phyloP scores from a whole-genome alignment of 1,284 basidiomycete genomes.

The Mycosarcoma mackinlayi region DNA sequence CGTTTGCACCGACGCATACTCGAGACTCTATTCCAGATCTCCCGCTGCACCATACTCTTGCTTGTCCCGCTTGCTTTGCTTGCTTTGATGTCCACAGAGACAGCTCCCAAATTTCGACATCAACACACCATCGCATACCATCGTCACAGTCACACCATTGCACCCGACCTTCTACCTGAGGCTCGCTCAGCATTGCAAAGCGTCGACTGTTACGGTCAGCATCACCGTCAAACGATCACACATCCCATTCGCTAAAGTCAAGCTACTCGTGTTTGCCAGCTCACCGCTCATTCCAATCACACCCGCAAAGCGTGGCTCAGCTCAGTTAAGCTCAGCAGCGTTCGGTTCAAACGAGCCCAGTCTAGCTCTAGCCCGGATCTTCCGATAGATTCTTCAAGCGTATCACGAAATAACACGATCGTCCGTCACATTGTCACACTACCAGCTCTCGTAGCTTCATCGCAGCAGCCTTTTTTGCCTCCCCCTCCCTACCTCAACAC shows the following conservation, averaged over 20 bases:
- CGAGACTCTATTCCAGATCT: too few relatives aligned
- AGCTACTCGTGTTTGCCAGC: too few relatives aligned
- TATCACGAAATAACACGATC: not conserved
- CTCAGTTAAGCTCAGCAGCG: not conserved
- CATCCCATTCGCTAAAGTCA: too few relatives aligned
- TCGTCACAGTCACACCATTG: not conserved
- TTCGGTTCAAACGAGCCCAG: too few relatives aligned
- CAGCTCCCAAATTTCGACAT: conserved; percentile 3
- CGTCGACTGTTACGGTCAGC: too few relatives aligned
- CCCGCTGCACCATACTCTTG: too few relatives aligned
- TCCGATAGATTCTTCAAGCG: conserved; percentile 4
- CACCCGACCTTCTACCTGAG: not conserved
- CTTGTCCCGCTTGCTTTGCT: too few relatives aligned
- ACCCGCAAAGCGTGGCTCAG: not conserved
- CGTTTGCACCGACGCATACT: too few relatives aligned
- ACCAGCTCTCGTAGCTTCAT: not conserved
- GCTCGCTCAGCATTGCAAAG: not conserved
- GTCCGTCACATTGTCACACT: not conserved
- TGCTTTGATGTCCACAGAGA: too few relatives aligned
- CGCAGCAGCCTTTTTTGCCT: not conserved
- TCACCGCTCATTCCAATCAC: not conserved
- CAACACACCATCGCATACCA: not conserved
- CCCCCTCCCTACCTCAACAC: not conserved
- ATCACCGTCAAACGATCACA: too few relatives aligned
- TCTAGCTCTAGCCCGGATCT: conserved; percentile 1